phyloP scores from a whole-genome alignment of 164 flowering plant species.

The Pachysandra terminalis region DNA sequence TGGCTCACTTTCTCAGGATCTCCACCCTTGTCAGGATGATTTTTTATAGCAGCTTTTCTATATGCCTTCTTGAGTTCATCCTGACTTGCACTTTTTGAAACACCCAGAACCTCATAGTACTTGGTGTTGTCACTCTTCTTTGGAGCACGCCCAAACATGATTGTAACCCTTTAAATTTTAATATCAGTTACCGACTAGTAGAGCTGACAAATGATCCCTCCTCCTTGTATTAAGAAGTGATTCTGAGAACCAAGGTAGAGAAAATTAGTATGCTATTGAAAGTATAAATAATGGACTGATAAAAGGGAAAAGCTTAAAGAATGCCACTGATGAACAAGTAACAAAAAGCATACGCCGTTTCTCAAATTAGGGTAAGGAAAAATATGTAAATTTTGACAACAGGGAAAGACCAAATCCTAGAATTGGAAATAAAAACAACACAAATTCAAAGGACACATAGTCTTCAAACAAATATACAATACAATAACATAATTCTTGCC shows the following conservation, averaged over 20 bases:
- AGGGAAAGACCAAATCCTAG: no score
- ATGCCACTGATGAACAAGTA: no score
- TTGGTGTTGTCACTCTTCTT: slow-evolving; percentile 48
- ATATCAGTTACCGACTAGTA: neutral
- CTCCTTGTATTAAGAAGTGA: neutral
- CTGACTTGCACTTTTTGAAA: slow-evolving; percentile 35
- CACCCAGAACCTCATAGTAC: slow-evolving; percentile 56
- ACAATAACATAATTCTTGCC: no score
- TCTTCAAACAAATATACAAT: no score
- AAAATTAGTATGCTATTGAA: neutral
- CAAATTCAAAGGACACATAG: no score
- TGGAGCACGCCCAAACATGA: slow-evolving; percentile 58
- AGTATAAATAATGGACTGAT: no score
- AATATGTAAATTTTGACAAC: no score
- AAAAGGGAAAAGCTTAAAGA: no score
- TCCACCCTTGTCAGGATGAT: slow-evolving; percentile 69
- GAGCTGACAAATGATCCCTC: neutral
- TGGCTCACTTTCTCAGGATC: slow-evolving; percentile 53
- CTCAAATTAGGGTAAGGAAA: no score
- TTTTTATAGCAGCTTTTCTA: slow-evolving; percentile 55
- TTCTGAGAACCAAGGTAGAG: slow-evolving; percentile 1
- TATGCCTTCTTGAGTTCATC: slow-evolving; percentile 66
- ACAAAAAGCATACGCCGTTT: no score
- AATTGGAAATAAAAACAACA: no score
- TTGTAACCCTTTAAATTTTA: slow-evolving; percentile 17